Conservation (phyloP, 1,284 basidiomycete species). For the Sporisorium sorghi region DNA sequence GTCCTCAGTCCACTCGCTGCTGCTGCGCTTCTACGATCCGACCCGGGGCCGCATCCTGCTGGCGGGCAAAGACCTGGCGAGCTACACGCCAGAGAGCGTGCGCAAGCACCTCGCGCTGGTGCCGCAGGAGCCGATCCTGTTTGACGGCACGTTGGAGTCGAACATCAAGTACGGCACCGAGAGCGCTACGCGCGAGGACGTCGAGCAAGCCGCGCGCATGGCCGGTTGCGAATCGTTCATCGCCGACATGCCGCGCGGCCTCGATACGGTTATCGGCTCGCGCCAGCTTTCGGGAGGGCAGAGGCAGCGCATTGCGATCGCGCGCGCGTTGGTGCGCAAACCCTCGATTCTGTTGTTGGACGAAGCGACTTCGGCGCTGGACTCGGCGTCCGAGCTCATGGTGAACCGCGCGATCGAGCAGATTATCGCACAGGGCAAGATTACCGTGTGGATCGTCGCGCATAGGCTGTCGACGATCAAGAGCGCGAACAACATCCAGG, state of each 20-base stretch:
- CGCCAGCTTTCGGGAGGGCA: conserved; percentile 71
- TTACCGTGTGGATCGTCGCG: conserved; percentile 73
- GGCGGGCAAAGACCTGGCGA: conserved; percentile 88
- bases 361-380: conserved; percentile 70
- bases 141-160: conserved; percentile 86
- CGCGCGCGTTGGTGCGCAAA: conserved; percentile 71
- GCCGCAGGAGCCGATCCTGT: conserved; percentile 65
- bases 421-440: conserved; percentile 71
- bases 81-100: conserved; percentile 76
- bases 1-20: conserved; percentile 86
- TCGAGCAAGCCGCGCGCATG: conserved; percentile 85
- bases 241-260: conserved; percentile 86
- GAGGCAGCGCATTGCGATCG: conserved; percentile 72
- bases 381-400: conserved; percentile 70
- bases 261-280: conserved; percentile 76
- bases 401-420: conserved; percentile 71
- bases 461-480: conserved; percentile 72
- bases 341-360: conserved; percentile 71
- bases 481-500: conserved; percentile 71
- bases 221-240: conserved; percentile 94
- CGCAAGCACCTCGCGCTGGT: conserved; percentile 65
- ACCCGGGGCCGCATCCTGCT: conserved; percentile 82
- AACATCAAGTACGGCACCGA: conserved; percentile 88
- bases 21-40: conserved; percentile 94
- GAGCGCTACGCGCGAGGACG: conserved; percentile 80